Conservation (phyloP, 2,329 filamentous ascomycete species). For the Arthrocladium fulminans region DNA sequence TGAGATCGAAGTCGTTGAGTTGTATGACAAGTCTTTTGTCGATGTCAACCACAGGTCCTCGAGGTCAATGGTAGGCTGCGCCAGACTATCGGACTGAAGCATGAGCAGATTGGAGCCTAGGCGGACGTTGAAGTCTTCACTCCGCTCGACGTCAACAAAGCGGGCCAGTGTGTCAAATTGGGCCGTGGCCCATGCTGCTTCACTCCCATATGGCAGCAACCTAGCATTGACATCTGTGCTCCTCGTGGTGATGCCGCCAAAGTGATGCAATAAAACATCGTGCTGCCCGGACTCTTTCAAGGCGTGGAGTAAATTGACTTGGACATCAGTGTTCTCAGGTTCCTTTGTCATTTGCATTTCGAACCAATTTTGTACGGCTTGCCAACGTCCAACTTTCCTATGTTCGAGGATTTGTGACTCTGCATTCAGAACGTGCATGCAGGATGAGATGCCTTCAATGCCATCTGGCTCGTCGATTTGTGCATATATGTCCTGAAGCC, state of each 20-base stretch:
- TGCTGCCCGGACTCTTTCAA: slow-evolving; percentile 93
- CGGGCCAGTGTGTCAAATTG: slow-evolving; percentile 68
- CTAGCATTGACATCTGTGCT: slow-evolving; percentile 39
- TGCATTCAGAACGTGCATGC: slow-evolving; percentile 76
- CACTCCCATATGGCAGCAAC: slow-evolving; percentile 73
- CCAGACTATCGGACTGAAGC: slow-evolving; percentile 30
- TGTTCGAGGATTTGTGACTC: slow-evolving; percentile 91
- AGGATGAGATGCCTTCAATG: slow-evolving; percentile 84
- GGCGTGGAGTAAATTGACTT: slow-evolving; percentile 76
- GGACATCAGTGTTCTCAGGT: slow-evolving; percentile 66
- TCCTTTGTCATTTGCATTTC: slow-evolving; percentile 77
- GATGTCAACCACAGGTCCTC: slow-evolving; percentile 63
- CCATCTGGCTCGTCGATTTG: slow-evolving; percentile 97
- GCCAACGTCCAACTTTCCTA: slow-evolving; percentile 86
- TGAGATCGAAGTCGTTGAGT: slow-evolving; percentile 70
- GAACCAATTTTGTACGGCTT: slow-evolving; percentile 94
- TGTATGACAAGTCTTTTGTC: slow-evolving; percentile 63
- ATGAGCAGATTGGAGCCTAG: slow-evolving; percentile 61
- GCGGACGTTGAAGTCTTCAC: slow-evolving; percentile 70
- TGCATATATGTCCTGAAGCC: slow-evolving; percentile 86
- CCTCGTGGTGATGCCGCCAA: slow-evolving; percentile 58
- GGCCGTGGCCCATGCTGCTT: slow-evolving; percentile 83
- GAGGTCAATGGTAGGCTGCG: slow-evolving; percentile 40
- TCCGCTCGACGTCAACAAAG: slow-evolving; percentile 46
- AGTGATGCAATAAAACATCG: slow-evolving; percentile 76